Base-by-base conservation (phyloP, 2,329 filamentous ascomycete genomes). In the Cadophora sp. region DNA sequence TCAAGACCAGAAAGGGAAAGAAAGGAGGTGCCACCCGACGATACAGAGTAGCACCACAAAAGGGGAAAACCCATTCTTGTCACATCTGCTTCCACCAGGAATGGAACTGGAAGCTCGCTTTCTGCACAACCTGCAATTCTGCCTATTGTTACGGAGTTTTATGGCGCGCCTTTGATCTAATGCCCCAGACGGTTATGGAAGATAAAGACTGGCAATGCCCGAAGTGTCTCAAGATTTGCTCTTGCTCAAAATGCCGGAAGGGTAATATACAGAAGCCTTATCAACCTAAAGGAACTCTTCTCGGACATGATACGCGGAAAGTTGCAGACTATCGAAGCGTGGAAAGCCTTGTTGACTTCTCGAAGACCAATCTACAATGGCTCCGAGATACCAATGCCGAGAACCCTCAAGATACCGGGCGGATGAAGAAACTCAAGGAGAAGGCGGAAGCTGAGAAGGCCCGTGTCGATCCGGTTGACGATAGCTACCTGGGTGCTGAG, bases 71-170 rank as follows among this genome's bases (percentile, higher is more conserved):
- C 83, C 76, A 83, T 80, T 79, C 82, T 2, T 98, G 96, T 75
- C 96, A 98, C 77, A 91, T 97, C 9, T 97, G 95, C 79, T 88
- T 87, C 67, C 88, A 92, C 76, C 87, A 89, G 53, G 93, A 97
- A 75, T 90, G 92, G 62, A 89, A 85, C 24, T 97, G 97, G 87
- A 94, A 93, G 75, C 88, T 97, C 70, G 93, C 93, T 2, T 87
- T 89, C 62, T 99, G 96, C 79, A 89, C 89, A 0, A 89, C 83
- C 46, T 98, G 96, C 76, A 84, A 86, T 14, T 84, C 92, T 65
- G 88, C 87, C 0, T 99, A 97, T 77, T 98, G 96, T 79, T 99
- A 97, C 76, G 95, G 95, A n/a, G 91, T 91, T 19, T 84, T 99
- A 1, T 98, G 94, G 80, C 86, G 96, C 65, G 94, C 93, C 0